phyloP scores from a whole-genome alignment of 1,139 yeast genomes.

The Diutina siamensis region DNA sequence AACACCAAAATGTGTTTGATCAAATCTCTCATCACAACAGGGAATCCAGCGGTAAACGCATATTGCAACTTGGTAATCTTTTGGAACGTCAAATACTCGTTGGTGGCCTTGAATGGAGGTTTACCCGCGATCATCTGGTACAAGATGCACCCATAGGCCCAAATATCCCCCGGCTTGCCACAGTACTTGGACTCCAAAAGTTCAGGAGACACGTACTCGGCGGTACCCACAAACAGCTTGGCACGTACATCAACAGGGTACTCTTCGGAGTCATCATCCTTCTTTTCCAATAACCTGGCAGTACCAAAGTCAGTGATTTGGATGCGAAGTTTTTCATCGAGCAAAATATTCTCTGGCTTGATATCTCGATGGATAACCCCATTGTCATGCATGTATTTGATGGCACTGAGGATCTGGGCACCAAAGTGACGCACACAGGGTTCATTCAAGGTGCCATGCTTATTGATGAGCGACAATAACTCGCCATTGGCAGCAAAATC shows the following conservation, averaged over 20 bases:
- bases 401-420: slow-evolving; percentile 52
- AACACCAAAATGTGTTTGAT: slow-evolving; percentile 33
- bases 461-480: slow-evolving; percentile 64
- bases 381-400: slow-evolving; percentile 58
- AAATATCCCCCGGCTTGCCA: slow-evolving; percentile 64
- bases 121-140: slow-evolving; percentile 67
- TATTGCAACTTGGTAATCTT: slow-evolving; percentile 54
- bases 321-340: slow-evolving; percentile 52
- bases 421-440: slow-evolving; percentile 63
- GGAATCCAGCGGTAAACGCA: slow-evolving; percentile 53
- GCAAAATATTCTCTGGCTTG: slow-evolving; percentile 65
- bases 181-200: slow-evolving; percentile 56
- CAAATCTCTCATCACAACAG: slow-evolving; percentile 29
- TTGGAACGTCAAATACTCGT: slow-evolving; percentile 65
- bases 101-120: slow-evolving; percentile 73
- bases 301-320: slow-evolving; percentile 80
- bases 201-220: slow-evolving; percentile 72
- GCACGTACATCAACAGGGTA: slow-evolving; percentile 40
- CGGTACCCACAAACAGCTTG: slow-evolving; percentile 80
- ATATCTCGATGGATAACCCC: slow-evolving; percentile 75
- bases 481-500: slow-evolving; percentile 95
- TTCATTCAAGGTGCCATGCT: slow-evolving; percentile 69
- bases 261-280: slow-evolving; percentile 26
- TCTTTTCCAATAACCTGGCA: slow-evolving; percentile 46
- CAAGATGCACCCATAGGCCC: slow-evolving; percentile 77